A percentile compares a stretch with the other conserved stretches of the same genome.
phyloP scores from a whole-genome alignment of 805 yeast genomes.

The Teunomyces lycoperdinae region DNA sequence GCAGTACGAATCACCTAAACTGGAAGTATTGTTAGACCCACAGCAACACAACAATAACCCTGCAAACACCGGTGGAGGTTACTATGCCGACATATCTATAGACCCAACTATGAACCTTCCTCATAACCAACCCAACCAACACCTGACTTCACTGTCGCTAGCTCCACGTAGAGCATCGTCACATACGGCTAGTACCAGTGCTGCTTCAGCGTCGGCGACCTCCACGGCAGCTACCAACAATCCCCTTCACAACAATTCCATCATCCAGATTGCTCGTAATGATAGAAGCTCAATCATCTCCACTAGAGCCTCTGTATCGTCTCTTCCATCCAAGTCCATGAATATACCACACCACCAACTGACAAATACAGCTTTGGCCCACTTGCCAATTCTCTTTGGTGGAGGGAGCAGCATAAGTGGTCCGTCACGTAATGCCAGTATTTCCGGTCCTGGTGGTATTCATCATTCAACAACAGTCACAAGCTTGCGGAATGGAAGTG shows the following conservation, averaged over 20 bases:
- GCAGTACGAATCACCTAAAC: slow-evolving; percentile 23
- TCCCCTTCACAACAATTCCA: slow-evolving; percentile 33
- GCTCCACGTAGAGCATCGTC: slow-evolving; percentile 31
- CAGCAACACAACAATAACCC: slow-evolving; percentile 25
- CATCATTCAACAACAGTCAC: slow-evolving; percentile 34
- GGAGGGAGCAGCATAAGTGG: slow-evolving; percentile 39
- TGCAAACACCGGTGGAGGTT: slow-evolving; percentile 37
- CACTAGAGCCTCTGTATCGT: slow-evolving; percentile 37
- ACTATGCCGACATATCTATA: slow-evolving; percentile 41
- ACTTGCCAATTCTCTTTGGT: slow-evolving; percentile 43
- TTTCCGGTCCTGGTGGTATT: slow-evolving; percentile 35
- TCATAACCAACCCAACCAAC: slow-evolving; percentile 37
- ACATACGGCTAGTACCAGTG: slow-evolving; percentile 5
- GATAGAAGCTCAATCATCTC: slow-evolving; percentile 36
- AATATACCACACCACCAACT: slow-evolving; percentile 46
- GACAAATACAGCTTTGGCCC: slow-evolving; percentile 37
- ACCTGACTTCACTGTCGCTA: slow-evolving; percentile 10
- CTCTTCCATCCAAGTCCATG: slow-evolving; percentile 45
- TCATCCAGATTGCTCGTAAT: slow-evolving; percentile 40
- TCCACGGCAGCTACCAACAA: slow-evolving; percentile 4
- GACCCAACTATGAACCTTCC: slow-evolving; percentile 48
- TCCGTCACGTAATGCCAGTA: slow-evolving; percentile 36
- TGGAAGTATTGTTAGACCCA: slow-evolving; percentile 27
- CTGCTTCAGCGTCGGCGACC: not conserved
- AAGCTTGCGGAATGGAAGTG: slow-evolving; percentile 40